These are phyloP conservation scores for Alisma plantagoaquatica DNA, from an alignment of 106 monocot species.

Conservation along the genomic window DNA sequence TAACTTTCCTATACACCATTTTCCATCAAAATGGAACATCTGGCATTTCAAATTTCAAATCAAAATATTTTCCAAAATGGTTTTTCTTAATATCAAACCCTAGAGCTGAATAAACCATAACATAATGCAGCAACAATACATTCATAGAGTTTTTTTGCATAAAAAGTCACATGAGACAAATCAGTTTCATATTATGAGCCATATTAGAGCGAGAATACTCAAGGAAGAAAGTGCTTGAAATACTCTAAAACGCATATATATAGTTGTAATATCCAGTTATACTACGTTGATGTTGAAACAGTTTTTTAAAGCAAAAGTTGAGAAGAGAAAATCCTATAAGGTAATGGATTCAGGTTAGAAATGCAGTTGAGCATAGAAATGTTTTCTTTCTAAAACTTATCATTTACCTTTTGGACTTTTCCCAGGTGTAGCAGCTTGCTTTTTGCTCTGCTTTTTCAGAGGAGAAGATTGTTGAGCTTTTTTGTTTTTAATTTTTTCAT, in stretches of 20 bases:
- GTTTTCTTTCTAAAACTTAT: background rate
- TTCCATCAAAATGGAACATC: background rate
- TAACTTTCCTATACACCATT: background rate
- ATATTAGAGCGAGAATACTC: background rate
- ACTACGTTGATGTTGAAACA: too few relatives aligned
- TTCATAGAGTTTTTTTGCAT: too few relatives aligned
- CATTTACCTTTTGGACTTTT: slow-evolving; percentile 23
- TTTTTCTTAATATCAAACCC: too few relatives aligned
- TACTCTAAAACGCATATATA: background rate
- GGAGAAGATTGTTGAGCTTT: slow-evolving; percentile 7
- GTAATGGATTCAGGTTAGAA: background rate
- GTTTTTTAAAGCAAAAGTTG: background rate
- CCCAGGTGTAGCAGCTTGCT: slow-evolving; percentile 14
- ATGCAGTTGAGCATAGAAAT: background rate
- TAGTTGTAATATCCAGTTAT: too few relatives aligned
- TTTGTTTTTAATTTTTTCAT: slow-evolving; percentile 23
- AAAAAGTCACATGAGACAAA: too few relatives aligned
- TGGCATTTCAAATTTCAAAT: background rate
- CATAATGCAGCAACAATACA: too few relatives aligned
- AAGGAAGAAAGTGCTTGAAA: background rate
- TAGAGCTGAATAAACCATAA: too few relatives aligned
- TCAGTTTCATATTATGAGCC: too few relatives aligned
- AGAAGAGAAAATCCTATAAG: too few relatives aligned
- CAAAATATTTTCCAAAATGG: background rate
- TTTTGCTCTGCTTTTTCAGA: slow-evolving; percentile 10